Evolutionary conservation across 495 filamentous ascomycete species (phyloP).

Genomic region (Rostrohypoxylon terebratum): DNA sequence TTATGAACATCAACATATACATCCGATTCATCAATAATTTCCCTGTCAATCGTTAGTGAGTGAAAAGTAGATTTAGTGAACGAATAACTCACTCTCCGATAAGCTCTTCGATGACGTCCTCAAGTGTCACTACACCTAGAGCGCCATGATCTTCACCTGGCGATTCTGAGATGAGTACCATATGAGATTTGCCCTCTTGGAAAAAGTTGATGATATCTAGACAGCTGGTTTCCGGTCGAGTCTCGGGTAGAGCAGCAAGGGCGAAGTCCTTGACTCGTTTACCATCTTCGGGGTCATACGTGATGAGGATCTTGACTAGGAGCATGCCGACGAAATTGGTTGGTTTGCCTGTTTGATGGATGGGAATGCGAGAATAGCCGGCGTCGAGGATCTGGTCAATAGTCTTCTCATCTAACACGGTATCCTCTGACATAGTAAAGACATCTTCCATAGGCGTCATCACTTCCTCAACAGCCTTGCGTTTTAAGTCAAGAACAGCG

Average conservation of each 20-base stretch:
- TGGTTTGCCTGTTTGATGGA: constrained; percentile 84
- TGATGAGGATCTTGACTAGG: constrained; percentile 97
- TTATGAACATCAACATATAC: constrained; percentile 98
- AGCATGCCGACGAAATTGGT: constrained; percentile 97
- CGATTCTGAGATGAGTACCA: constrained; percentile 93
- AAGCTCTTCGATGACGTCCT: constrained; percentile 98
- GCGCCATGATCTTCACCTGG: constrained; percentile 91
- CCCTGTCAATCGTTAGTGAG: constrained; percentile 57
- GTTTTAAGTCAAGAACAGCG: constrained; percentile 94
- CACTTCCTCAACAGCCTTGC: constrained; percentile 91
- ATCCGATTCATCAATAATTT: constrained; percentile 87
- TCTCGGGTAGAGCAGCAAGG: constrained; percentile 93
- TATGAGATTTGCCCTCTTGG: constrained; percentile 98
- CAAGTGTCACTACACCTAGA: constrained; percentile 91
- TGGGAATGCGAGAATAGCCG: constrained; percentile 95
- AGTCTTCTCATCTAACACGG: constrained; percentile 87
- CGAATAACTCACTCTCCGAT: constrained; percentile 87
- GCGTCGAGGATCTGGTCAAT: constrained; percentile 93
- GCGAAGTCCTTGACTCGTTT: constrained; percentile 88
- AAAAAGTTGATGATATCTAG: constrained; percentile 99
- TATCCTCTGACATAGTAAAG: constrained; percentile 93
- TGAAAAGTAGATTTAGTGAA: constrained; percentile 1
- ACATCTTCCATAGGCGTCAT: constrained; percentile 99
- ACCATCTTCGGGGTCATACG: constrained; percentile 94
- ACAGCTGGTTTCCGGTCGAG: constrained; percentile 92